Base-by-base conservation (phyloP, 2,329 filamentous ascomycete species). In the Colletotrichum sp. region DNA sequence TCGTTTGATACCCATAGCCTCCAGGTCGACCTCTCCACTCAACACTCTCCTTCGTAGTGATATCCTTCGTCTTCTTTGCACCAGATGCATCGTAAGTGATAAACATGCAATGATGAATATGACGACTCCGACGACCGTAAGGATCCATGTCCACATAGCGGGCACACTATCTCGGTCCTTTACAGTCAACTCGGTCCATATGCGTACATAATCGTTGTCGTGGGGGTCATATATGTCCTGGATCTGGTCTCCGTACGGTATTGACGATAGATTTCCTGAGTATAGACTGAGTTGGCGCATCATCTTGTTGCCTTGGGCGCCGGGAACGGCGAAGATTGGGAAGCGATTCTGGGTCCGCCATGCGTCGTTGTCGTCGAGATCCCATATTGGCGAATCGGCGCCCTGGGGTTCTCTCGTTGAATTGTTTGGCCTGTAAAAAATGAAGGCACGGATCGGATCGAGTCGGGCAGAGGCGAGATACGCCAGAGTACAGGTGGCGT, bases 241-340 rank as follows among this genome's bases (percentile, higher is more conserved):
- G 69, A 94, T 91, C 76, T 92, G 87, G 26, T 87, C 81, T 55
- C 91, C 91, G 75, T 89, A 88, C 6, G 92, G 92, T 3, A 93
- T 89, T 52, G 89, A 81, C 2, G 90, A 92, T 77, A 96, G 84
- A 80, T 94, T 94, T 36, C 95, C 95, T 6, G 95, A 98, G 83
- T 98, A 98, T 28, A 90, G 85, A 52, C 92, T 91, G 52, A 98
- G 87, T 81, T 95, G 90, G 10, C 90, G 83, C 89, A 98, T 94
- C 84, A 98, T 89, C 39, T 89, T 86, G 15, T 86, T 84, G 26
- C 96, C 96, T 24, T 91, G 89, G 12, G 87, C 84, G 8, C 94
- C 92, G 0, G 95, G 91, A 18, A 99, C 87, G 55, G 95, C 96
- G 84, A 97, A 98, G 15, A 98, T 92, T 1, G 96, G 96, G 80